phyloP scores from a whole-genome alignment of 495 filamentous ascomycete genomes.

The Hypoxylon trugodes region DNA sequence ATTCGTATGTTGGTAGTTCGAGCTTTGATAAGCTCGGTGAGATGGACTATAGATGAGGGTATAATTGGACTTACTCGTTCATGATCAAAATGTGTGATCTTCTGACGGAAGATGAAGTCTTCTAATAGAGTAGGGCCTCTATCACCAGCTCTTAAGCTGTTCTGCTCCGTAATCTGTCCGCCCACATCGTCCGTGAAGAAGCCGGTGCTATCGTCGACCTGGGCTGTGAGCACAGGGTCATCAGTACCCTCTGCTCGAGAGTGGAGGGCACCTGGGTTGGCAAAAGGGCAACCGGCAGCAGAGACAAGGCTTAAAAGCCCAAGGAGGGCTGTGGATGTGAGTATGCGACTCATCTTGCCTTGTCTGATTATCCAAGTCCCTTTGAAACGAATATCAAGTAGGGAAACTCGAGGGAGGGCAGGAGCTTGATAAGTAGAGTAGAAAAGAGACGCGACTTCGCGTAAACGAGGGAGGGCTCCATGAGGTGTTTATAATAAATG shows the following conservation, averaged over 20 bases:
- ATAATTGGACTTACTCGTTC: constrained; percentile 62
- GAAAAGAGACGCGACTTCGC: constrained; percentile 3
- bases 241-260: constrained; percentile 28
- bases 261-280: constrained; percentile 45
- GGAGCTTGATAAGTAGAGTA: background rate
- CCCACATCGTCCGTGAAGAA: constrained; percentile 78
- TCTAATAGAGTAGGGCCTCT: constrained; percentile 79
- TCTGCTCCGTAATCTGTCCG: constrained; percentile 75
- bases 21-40: background rate
- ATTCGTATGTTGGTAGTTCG: background rate
- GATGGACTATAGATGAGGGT: background rate
- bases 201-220: constrained; percentile 68
- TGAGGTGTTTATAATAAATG: constrained; percentile 23
- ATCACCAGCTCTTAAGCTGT: constrained; percentile 74
- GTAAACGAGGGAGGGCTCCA: constrained; percentile 16
- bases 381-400: constrained; percentile 5
- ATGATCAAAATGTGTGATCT: constrained; percentile 84
- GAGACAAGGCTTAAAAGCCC: constrained; percentile 34
- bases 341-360: constrained; percentile 34
- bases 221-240: constrained; percentile 40
- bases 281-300: constrained; percentile 51
- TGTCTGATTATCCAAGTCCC: background rate
- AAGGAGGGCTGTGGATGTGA: constrained; percentile 28
- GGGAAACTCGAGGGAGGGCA: background rate
- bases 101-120: constrained; percentile 84